Percentiles rank a stretch among this genome's conserved stretches.
Conservation (phyloP, 495 filamentous ascomycete species). For the Hypoxylon cercidicola region DNA sequence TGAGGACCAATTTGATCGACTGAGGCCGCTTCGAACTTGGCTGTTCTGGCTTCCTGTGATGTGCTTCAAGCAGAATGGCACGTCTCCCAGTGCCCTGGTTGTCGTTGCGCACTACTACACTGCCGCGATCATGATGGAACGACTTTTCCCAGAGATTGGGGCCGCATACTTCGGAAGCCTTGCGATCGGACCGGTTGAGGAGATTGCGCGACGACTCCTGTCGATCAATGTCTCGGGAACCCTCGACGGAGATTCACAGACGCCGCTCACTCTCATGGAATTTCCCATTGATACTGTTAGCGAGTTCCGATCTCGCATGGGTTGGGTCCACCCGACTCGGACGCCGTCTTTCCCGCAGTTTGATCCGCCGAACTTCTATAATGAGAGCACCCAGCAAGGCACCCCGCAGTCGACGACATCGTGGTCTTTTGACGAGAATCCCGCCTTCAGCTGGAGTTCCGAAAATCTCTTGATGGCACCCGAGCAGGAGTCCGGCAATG, state of each 20-base stretch:
- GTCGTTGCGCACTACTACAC: constrained; percentile 93
- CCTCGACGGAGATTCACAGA: constrained; percentile 57
- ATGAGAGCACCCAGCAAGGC: constrained; percentile 47
- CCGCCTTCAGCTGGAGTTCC: constrained; percentile 67
- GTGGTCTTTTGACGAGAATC: constrained; percentile 60
- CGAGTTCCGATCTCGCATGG: constrained; percentile 70
- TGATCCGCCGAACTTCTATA: constrained; percentile 56
- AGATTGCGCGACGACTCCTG: constrained; percentile 74
- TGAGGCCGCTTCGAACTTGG: constrained; percentile 88
- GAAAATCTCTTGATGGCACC: constrained; percentile 57
- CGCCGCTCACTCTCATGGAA: constrained; percentile 67
- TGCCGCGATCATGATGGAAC: constrained; percentile 84
- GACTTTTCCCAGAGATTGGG: constrained; percentile 89
- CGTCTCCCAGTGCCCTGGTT: constrained; percentile 74
- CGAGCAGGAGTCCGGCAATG: constrained; percentile 51
- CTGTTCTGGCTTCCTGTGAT: constrained; percentile 91
- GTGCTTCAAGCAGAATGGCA: constrained; percentile 67
- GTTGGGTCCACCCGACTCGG: constrained; percentile 64
- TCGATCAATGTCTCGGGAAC: constrained; percentile 58
- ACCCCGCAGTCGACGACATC: constrained; percentile 50
- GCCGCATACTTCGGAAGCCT: constrained; percentile 85
- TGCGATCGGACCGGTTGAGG: constrained; percentile 77
- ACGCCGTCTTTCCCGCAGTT: constrained; percentile 66
- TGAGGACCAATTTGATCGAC: constrained; percentile 85
- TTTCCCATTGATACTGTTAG: constrained; percentile 70